A percentile compares a stretch with the other conserved stretches of the same genome.
Evolutionary conservation across 441 rosid genomes (phyloP).

Genomic region (Hypseocharis bilobata): DNA sequence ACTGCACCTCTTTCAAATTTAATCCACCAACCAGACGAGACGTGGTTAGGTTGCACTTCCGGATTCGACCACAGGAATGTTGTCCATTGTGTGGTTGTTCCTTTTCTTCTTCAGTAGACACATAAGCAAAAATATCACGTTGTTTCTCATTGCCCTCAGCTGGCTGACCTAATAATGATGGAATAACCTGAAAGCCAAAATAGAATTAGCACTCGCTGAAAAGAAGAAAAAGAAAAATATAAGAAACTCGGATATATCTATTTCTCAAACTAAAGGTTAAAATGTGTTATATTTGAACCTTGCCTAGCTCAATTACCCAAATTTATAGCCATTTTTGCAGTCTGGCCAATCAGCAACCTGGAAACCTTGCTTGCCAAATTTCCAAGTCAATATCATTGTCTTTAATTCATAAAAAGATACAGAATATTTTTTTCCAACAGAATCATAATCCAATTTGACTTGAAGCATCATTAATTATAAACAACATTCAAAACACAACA

Average conservation of each 20-base stretch:
- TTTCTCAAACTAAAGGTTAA: not conserved
- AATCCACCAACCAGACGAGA: slow-evolving; percentile 48
- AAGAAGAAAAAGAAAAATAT: not conserved
- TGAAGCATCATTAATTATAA: not conserved
- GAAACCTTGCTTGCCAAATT: not conserved
- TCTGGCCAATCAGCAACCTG: not conserved
- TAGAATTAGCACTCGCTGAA: slow-evolving; percentile 15
- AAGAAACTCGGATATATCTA: not conserved
- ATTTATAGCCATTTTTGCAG: not conserved
- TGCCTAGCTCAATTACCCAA: not conserved
- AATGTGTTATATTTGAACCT: not conserved
- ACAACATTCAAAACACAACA: not conserved
- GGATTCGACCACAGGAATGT: slow-evolving; percentile 44
- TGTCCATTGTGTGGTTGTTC: slow-evolving; percentile 23
- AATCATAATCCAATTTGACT: not conserved
- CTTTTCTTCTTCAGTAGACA: slow-evolving; percentile 48
- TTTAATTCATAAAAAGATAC: not conserved
- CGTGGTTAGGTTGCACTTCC: slow-evolving; percentile 62
- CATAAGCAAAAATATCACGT: slow-evolving; percentile 48
- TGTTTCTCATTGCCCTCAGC: slow-evolving; percentile 29
- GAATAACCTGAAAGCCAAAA: slow-evolving; percentile 57
- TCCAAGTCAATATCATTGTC: not conserved
- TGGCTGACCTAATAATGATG: slow-evolving; percentile 42
- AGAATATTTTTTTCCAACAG: no score
- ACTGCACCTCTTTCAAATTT: slow-evolving; percentile 58